Evolutionary conservation across 192 early-diverging fungal species (phyloP).

Genomic region (Coemansia pectinata): DNA sequence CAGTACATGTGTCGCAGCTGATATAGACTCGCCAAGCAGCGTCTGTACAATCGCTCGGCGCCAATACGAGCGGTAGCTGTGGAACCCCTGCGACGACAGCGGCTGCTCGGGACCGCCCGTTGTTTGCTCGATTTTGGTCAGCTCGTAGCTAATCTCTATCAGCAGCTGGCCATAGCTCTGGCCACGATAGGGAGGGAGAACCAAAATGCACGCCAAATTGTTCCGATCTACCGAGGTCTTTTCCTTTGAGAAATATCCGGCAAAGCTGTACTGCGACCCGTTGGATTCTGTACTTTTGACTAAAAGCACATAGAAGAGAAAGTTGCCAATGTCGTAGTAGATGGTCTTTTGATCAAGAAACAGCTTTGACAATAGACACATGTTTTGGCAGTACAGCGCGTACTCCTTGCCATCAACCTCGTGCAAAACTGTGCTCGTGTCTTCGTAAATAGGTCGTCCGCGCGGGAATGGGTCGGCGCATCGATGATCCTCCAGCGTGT

Average conservation of each 20-base stretch:
- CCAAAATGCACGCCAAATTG: conserved; percentile 90
- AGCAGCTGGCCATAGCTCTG: conserved; percentile 83
- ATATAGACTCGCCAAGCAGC: conserved; percentile 38
- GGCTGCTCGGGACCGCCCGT: conserved; percentile 89
- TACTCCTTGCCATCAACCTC: conserved; percentile 88
- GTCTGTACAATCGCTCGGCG: conserved; percentile 65
- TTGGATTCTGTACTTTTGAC: conserved; percentile 28
- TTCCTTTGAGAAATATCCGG: conserved; percentile 98
- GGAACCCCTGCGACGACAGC: conserved; percentile 78
- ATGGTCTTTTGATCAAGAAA: conserved; percentile 97
- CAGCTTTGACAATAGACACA: conserved; percentile 90
- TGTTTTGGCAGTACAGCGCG: conserved; percentile 94
- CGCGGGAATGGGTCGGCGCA: conserved; percentile 67
- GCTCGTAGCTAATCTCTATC: conserved; percentile 92
- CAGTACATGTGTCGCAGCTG: conserved; percentile 26
- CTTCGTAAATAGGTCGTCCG: conserved; percentile 80
- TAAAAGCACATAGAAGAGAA: conserved; percentile 90
- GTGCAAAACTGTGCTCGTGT: conserved; percentile 58
- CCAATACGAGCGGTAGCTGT: conserved; percentile 85
- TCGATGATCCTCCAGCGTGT: conserved; percentile 63
- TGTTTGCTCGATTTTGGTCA: conserved; percentile 68
- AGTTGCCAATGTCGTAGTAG: conserved; percentile 91
- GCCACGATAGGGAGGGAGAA: conserved; percentile 83
- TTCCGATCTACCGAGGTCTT: conserved; percentile 80
- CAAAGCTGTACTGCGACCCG: conserved; percentile 63